Conservation (phyloP, 768 basidiomycete species). For the Suillus placidus region DNA sequence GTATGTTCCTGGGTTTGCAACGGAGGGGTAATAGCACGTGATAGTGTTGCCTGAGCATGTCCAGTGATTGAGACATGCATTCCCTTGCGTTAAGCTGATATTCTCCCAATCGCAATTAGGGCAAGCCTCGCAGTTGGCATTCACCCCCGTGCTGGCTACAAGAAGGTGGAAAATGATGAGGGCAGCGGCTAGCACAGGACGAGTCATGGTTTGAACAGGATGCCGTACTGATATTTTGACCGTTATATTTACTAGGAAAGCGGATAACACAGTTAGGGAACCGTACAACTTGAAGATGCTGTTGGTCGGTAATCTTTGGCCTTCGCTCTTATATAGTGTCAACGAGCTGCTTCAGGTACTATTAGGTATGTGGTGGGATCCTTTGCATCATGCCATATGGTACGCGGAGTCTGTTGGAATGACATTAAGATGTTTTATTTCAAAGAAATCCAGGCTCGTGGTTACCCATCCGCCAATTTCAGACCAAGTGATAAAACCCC, state of each 20-base stretch:
- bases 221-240: neutral
- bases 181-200: neutral
- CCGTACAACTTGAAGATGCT: too few species aligned
- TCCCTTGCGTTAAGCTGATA: neutral
- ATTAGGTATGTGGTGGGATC: neutral
- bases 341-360: neutral
- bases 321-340: neutral
- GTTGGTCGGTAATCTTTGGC: neutral
- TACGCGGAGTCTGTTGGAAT: neutral
- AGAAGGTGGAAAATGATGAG: neutral
- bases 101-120: neutral
- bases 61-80: conserved; percentile 5
- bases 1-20: neutral
- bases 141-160: neutral
- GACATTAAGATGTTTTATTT: too few species aligned
- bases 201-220: neutral
- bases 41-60: neutral
- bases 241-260: neutral
- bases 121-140: neutral
- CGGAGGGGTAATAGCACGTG: neutral
- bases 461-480: too few species aligned
- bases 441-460: too few species aligned
- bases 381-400: neutral
- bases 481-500: too few species aligned
- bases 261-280: too few species aligned